Evolutionary conservation across 164 flowering plant species (phyloP).

Genomic region (Pachysandra terminalis): DNA sequence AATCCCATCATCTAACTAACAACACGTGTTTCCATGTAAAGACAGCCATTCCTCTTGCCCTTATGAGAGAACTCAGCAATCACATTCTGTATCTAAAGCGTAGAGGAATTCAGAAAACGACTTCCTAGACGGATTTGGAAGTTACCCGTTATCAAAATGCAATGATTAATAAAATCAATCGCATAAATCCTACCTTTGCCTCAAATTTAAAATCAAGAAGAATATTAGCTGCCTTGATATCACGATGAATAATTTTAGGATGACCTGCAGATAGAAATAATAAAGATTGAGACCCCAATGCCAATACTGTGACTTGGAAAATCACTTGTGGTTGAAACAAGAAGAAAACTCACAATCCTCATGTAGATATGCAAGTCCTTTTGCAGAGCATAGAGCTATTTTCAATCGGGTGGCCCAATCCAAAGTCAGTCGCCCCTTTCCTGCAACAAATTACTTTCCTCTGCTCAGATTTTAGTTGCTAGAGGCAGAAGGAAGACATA

Average conservation of each 20-base stretch:
- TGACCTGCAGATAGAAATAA: conserved; percentile 54
- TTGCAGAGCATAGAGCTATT: conserved; percentile 92
- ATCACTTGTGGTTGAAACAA: not conserved
- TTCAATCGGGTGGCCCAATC: conserved; percentile 76
- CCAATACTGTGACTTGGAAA: not conserved
- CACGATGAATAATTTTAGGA: conserved; percentile 97
- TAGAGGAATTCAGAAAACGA: not conserved
- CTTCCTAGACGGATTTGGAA: not conserved
- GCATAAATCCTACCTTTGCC: conserved; percentile 63
- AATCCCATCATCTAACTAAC: not conserved
- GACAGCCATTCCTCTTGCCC: not conserved
- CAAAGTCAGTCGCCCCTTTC: conserved; percentile 79
- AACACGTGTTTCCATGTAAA: too few species aligned
- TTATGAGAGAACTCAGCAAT: not conserved
- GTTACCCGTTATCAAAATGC: not conserved
- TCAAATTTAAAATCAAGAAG: conserved; percentile 90
- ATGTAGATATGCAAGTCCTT: conserved; percentile 93
- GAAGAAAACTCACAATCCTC: conserved; percentile 78
- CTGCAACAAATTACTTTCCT: conserved; percentile 39
- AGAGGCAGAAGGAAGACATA: not conserved
- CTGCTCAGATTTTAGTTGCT: not conserved
- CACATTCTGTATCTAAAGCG: not conserved
- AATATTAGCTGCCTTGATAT: conserved; percentile 90
- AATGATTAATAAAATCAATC: not conserved
- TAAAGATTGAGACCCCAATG: not conserved